phyloP scores from a whole-genome alignment of 2,329 filamentous ascomycete genomes.

The Magnaporthiopsis poae region DNA sequence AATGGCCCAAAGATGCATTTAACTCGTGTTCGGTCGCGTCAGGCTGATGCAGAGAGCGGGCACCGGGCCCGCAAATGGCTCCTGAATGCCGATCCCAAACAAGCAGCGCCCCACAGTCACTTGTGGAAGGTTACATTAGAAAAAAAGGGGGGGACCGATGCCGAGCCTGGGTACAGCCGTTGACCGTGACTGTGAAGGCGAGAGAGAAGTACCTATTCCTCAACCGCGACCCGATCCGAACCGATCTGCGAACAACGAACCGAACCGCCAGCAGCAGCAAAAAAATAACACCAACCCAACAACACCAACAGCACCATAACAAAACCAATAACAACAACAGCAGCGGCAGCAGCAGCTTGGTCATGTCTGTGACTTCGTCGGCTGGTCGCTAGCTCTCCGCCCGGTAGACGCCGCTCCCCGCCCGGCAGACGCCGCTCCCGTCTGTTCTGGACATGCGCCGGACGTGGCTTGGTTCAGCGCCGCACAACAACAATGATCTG shows the following conservation, averaged over 20 bases:
- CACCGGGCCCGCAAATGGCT: neutral
- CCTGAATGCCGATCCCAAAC: neutral
- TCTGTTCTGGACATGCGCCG: neutral
- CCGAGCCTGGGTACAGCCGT: neutral
- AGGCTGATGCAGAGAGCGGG: neutral
- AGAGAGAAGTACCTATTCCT: neutral
- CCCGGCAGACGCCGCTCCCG: neutral
- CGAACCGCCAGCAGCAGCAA: too few relatives aligned
- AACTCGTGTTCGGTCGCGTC: neutral
- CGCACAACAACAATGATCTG: neutral
- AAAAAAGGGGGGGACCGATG: neutral
- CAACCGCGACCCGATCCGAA: neutral
- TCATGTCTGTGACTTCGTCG: neutral
- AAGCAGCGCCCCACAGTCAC: neutral
- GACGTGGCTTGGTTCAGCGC: neutral
- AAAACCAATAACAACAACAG: too few relatives aligned
- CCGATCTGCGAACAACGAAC: too few relatives aligned
- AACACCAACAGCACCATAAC: neutral
- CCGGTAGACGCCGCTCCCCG: neutral
- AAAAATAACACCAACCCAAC: too few relatives aligned
- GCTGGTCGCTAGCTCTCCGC: neutral
- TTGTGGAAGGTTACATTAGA: neutral
- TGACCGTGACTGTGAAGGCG: neutral
- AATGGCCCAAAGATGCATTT: neutral
- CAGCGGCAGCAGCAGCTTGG: neutral